Evolutionary conservation across 306 rosid genomes (phyloP).

Genomic region (Acacia acuminata): DNA sequence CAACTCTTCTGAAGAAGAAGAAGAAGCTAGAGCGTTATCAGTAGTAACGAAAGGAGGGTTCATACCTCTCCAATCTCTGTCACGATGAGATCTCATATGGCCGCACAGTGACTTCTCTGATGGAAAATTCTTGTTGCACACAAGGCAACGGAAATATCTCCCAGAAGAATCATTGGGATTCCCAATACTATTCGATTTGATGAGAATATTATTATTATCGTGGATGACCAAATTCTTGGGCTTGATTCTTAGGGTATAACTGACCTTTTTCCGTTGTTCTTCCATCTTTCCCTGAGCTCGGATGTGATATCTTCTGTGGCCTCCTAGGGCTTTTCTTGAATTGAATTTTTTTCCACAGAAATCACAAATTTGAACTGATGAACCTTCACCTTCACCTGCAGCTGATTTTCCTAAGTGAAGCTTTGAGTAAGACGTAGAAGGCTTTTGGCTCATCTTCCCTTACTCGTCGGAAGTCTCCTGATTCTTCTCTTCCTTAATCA

Average conservation of each 20-base stretch:
- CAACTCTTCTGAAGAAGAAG: background rate
- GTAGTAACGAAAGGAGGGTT: slow-evolving; percentile 19
- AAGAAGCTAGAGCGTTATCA: background rate
- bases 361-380: background rate
- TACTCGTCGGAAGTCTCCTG: too few species aligned
- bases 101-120: slow-evolving; percentile 15
- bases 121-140: slow-evolving; percentile 23
- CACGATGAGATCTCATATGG: slow-evolving; percentile 34
- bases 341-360: slow-evolving; percentile 27
- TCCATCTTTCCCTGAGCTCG: background rate
- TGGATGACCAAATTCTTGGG: background rate
- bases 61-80: slow-evolving; percentile 39
- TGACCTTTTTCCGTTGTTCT: background rate
- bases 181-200: background rate
- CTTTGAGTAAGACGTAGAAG: background rate
- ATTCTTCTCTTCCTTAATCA: background rate
- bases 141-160: background rate
- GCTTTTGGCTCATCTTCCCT: background rate
- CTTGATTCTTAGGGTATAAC: background rate
- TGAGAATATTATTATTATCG: background rate
- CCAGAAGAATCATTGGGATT: background rate
- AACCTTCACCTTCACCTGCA: background rate
- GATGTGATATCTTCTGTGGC: slow-evolving; percentile 36
- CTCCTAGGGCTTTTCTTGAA: slow-evolving; percentile 37
- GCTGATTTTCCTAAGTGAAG: background rate